Base-by-base conservation (phyloP, 768 basidiomycete genomes). In the Agrocybe pediades region DNA sequence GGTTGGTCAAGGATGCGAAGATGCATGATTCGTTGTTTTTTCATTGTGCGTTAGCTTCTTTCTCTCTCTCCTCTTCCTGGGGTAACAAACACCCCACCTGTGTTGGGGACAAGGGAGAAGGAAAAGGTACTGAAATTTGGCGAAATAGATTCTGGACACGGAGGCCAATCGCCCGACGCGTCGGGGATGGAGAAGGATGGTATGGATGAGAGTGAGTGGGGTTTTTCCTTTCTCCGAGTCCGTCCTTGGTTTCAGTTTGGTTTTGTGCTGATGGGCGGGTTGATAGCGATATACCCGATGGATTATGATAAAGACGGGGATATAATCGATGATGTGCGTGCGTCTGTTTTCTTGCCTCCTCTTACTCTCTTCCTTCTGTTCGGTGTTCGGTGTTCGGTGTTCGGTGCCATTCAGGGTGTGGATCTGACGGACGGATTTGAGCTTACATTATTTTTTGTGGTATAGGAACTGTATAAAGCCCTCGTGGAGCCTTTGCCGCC, bases 121-220 rank as follows among this genome's bases (percentile, higher is more conserved):
- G n/a, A n/a, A n/a, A n/a, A n/a, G n/a, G n/a, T n/a, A n/a, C n/a
- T n/a, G n/a, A n/a, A n/a, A n/a, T n/a, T n/a, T n/a, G n/a, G n/a
- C n/a, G n/a, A n/a, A n/a, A n/a, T n/a, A 90, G 89, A 92, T 71
- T 96, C 95, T 1, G 96, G 95, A 1, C 95, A 98, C 61, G 96
- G 97, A 19, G 96, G 95, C 6, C 95, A 95, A 64, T 84, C 87
- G 2, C 78, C 79, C 43, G 94, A 96, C 70, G 59, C 69, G 0
- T 78, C 89, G 54, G 91, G 90, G 1, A 87, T 90, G 57, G 87
- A 95, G 68, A 70, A 74, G 0, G 88, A 91, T 63, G 94, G 93
- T 2, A 81, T 75, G 55, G 92, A 94, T 56, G 92, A 94, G 75
- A 82, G 86, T 85, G 53, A 21, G 67, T 51, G 2, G 19, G 20